phyloP scores from a whole-genome alignment of 495 filamentous ascomycete species.

The Bacidia gigantensis region DNA sequence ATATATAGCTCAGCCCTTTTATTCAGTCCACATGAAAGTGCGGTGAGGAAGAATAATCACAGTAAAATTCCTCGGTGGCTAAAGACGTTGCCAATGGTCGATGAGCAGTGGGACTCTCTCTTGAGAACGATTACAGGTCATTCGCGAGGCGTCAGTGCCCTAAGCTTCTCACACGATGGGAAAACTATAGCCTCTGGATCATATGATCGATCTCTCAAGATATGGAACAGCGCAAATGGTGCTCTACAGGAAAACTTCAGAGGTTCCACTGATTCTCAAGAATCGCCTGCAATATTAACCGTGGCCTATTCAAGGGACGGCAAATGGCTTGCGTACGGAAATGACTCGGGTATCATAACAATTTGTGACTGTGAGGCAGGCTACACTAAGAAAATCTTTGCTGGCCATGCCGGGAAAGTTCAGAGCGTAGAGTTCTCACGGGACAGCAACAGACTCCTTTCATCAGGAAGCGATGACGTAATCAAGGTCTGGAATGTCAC shows the following conservation, averaged over 20 bases:
- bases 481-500: neutral
- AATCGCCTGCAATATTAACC: neutral
- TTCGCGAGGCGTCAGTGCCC: neutral
- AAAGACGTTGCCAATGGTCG: neutral
- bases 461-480: neutral
- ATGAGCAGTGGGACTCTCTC: neutral
- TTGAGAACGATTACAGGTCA: neutral
- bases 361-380: neutral
- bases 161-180: neutral
- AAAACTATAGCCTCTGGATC: neutral
- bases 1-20: neutral
- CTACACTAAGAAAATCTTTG: neutral
- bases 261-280: neutral
- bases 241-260: neutral
- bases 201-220: neutral
- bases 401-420: neutral
- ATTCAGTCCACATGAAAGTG: neutral
- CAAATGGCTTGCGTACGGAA: neutral
- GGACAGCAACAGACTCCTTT: neutral
- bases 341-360: neutral
- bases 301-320: neutral
- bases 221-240: neutral
- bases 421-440: neutral
- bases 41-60: neutral
- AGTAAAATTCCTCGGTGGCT: neutral